Percentiles rank a stretch among this genome's conserved stretches.
Conservation (phyloP, 192 early-diverging fungal genomes). For the Chytriomyces sp. region DNA sequence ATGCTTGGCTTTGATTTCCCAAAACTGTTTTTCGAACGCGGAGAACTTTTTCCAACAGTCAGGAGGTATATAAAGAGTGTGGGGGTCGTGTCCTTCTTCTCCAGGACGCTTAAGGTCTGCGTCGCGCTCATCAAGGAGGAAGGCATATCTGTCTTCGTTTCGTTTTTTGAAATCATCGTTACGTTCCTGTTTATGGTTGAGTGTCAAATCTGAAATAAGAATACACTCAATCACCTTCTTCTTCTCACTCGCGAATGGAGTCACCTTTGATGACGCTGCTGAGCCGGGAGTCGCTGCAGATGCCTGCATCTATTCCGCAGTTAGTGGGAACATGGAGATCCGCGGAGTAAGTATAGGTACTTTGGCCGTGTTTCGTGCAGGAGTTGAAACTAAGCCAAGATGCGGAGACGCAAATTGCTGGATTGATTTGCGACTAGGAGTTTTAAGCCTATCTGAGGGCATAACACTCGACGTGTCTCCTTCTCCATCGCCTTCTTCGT, state of each 20-base stretch:
- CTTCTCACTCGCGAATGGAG: conserved; percentile 25
- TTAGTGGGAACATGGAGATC: not conserved
- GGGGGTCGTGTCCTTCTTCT: conserved; percentile 88
- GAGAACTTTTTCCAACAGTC: conserved; percentile 85
- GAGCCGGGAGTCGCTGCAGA: not conserved
- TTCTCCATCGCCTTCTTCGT: not conserved
- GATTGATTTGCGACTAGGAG: not conserved
- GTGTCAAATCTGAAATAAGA: not conserved
- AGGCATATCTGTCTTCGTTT: conserved; percentile 82
- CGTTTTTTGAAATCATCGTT: conserved; percentile 78
- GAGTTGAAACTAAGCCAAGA: not conserved
- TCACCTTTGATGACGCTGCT: conserved; percentile 1
- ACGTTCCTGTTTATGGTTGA: conserved; percentile 41
- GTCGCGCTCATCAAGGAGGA: conserved; percentile 84
- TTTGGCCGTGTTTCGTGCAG: not conserved
- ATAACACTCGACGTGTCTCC: not conserved
- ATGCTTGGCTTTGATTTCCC: conserved; percentile 94
- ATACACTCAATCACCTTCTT: not conserved
- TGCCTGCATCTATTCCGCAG: not conserved
- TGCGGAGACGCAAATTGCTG: conserved; percentile 1
- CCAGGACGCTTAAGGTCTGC: conserved; percentile 66
- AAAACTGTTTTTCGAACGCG: conserved; percentile 97
- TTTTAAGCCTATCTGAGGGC: not conserved
- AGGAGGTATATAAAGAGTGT: conserved; percentile 82
- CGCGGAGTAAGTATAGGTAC: not conserved